Base-by-base conservation (phyloP, 2,329 filamentous ascomycete species). In the Fusarium chlamydosporum region DNA sequence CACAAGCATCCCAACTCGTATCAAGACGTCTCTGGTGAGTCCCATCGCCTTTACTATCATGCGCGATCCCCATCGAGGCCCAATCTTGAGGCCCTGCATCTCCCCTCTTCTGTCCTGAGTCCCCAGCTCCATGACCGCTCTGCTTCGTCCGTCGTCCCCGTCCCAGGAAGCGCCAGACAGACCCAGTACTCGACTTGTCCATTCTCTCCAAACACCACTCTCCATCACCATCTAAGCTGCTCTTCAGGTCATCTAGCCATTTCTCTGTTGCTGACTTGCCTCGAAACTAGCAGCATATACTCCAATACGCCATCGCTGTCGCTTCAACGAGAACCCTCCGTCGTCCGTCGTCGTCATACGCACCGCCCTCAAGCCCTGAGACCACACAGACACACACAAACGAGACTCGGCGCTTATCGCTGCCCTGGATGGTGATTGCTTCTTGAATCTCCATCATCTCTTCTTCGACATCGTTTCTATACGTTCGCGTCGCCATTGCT, bases 11-110 rank as follows among this genome's bases (percentile, higher is more conserved):
- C 51, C 75, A 76, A 72, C 61, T 72, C 72, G 68, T 70, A 72
- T 77, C 72, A 65, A 64, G 75, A 70, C 73, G 65, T 74, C 74
- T 75, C 75, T 77, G 74, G 79, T 82, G 69, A 81, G 81, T 81
- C 68, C 61, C 71, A 71, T 77, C 70, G 71, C 67, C 67, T 75
- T 72, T 74, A 67, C 75, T 65, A 57, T 68, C 73, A 63, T 79
- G 75, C 75, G 80, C 81, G 76, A 81, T 80, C 78, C 70, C 68
- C 55, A 61, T 66, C 62, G 62, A 61, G 66, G 68, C 70, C 66
- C 66, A 71, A 73, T 76, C 65, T 75, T 56, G 58, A 65, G 62
- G 69, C 61, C 60, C 67, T 65, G 56, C 54, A 61, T 68, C 57
- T 70, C 65, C 64, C 69, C 68, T 71, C 70, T 65, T 62, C 71